Conservation (phyloP, 345 rosid species). For the Capsella bursapastoris region DNA sequence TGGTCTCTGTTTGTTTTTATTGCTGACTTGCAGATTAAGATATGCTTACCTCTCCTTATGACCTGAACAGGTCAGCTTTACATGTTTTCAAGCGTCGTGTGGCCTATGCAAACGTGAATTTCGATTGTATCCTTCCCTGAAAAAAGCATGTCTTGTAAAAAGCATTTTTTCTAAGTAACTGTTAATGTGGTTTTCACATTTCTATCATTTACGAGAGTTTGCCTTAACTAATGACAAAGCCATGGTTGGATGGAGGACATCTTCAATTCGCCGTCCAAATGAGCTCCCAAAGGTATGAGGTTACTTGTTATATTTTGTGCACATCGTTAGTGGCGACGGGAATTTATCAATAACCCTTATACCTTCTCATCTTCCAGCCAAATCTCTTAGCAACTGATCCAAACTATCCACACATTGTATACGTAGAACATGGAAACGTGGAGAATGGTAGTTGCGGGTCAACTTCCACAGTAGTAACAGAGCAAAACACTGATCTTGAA, state of each 20-base stretch:
- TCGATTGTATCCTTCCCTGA: conserved; percentile 74
- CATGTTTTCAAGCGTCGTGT: conserved; percentile 84
- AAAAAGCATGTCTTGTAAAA: neutral
- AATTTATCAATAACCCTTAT: conserved; percentile 32
- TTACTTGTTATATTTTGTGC: conserved; percentile 10
- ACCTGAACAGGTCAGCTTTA: conserved; percentile 74
- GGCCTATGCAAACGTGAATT: conserved; percentile 90
- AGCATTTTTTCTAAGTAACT: neutral
- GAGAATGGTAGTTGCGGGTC: conserved; percentile 37
- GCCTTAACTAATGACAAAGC: conserved; percentile 61
- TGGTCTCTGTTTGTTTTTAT: conserved; percentile 29
- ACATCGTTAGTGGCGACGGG: neutral
- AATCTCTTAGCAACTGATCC: conserved; percentile 62
- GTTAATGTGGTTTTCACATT: conserved; percentile 6
- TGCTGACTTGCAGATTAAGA: conserved; percentile 26
- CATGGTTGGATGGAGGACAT: conserved; percentile 95
- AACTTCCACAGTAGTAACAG: conserved; percentile 44
- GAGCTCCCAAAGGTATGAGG: conserved; percentile 79
- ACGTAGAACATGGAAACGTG: conserved; percentile 50
- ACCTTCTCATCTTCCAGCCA: conserved; percentile 57
- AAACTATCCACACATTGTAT: conserved; percentile 83
- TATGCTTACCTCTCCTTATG: conserved; percentile 34
- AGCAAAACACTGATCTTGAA: conserved; percentile 66
- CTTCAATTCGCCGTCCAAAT: conserved; percentile 81
- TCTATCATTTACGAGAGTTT: conserved; percentile 22